Base-by-base conservation (phyloP, 2,329 filamentous ascomycete species). In the Fusarium odoratissimum region DNA sequence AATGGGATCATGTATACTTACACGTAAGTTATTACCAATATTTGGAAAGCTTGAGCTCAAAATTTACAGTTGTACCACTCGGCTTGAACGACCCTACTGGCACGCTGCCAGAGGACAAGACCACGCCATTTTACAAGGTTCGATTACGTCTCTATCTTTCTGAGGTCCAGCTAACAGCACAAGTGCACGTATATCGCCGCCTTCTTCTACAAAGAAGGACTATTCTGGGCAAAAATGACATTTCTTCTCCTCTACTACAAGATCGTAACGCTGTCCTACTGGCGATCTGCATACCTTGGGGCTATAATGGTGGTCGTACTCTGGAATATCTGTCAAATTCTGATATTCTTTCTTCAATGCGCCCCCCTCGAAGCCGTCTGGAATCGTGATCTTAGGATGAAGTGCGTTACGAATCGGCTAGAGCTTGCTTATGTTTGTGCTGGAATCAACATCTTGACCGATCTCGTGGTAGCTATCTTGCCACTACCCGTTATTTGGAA, bases 231-330 rank as follows among this genome's bases (percentile, higher is more conserved):
- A 19, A 75, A 69, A 21, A 49, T 76, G 68, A 62, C 71, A 6
- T 73, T 75, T 16, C 46, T 76, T 9, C 41, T 75, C 0, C 71
- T 76, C 0, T 75, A 76, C 16, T 71, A 68, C 17, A 56, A 74
- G 17, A 59, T 75, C 6, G 55, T 76, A 13, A 56, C 58, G 0
- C 35, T 73, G 0, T 73, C 74, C 3, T 38, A 30, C 5, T 66
- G 75, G 65, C n/a, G 69, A 28, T 42, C 41, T 13, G 25, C 41
- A 7, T 62, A 66, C 9, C 17, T 73, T 0, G 49, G 14, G 0
- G 37, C 59, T 1, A 72, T 76, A 4, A 16, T 57, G 1, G 37
- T 68, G 9, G 37, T 75, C 1, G 21, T 41, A 0, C 3, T 75
- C 2, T 76, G 69, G 74, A n/a, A 55, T 1, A 42, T 51, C 12